phyloP scores from a whole-genome alignment of 768 basidiomycete species.

The Boletus rufocinnamomeus region DNA sequence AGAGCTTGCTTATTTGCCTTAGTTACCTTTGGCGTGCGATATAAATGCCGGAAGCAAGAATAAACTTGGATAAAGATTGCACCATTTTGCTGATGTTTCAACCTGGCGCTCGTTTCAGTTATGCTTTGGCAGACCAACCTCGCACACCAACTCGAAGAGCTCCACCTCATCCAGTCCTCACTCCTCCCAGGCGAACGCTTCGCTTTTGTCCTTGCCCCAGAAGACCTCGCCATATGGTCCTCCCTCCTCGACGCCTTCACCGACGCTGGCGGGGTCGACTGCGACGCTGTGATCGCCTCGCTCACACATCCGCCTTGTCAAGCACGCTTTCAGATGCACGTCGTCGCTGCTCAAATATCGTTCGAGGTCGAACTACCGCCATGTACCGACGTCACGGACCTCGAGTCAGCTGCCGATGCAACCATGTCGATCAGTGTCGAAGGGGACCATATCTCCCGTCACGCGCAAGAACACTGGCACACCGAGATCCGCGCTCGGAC shows the following conservation, averaged over 20 bases:
- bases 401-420: background rate
- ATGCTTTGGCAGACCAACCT: conserved; percentile 7
- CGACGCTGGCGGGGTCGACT: background rate
- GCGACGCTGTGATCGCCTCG: background rate
- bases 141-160: conserved; percentile 45
- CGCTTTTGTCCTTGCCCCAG: conserved; percentile 38
- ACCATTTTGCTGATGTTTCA: background rate
- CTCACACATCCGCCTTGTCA: conserved; percentile 23
- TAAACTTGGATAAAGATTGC: too few relatives aligned
- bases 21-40: too few relatives aligned
- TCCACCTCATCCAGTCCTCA: conserved; percentile 61
- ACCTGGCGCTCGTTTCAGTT: background rate
- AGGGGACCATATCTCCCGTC: conserved; percentile 47
- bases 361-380: conserved; percentile 39
- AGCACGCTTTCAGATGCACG: conserved; percentile 39
- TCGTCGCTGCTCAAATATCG: conserved; percentile 32
- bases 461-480: conserved; percentile 54
- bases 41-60: too few relatives aligned
- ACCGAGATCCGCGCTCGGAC: conserved; percentile 38
- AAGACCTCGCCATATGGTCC: conserved; percentile 39
- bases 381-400: conserved; percentile 8
- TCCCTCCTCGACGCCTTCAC: conserved; percentile 22
- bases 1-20: too few relatives aligned
- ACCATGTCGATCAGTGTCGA: conserved; percentile 40
- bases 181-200: conserved; percentile 62